Conservation (phyloP, 495 filamentous ascomycete species). For the Talaromyces proteolyticus region DNA sequence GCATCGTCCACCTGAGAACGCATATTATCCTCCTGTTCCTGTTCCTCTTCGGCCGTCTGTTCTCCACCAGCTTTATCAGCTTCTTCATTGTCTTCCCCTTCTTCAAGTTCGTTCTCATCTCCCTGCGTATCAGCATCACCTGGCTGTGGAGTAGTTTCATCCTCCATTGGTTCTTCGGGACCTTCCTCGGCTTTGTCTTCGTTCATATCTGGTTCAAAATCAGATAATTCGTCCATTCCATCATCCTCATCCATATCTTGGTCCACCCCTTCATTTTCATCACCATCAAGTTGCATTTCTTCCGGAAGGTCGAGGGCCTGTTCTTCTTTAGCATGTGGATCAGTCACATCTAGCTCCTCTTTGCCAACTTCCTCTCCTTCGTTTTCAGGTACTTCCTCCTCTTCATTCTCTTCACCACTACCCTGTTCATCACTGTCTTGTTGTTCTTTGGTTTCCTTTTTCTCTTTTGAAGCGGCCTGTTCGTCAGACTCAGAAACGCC, state of each 20-base stretch:
- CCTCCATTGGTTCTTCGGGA: background rate
- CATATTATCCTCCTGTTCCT: slow-evolving; percentile 36
- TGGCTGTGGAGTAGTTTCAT: background rate
- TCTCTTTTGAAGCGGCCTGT: slow-evolving; percentile 53
- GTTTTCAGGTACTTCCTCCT: slow-evolving; percentile 50
- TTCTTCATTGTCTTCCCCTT: slow-evolving; percentile 28
- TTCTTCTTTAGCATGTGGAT: slow-evolving; percentile 69
- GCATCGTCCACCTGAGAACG: slow-evolving; percentile 36
- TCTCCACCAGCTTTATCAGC: slow-evolving; percentile 40
- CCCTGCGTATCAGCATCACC: slow-evolving; percentile 5
- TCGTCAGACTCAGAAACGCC: slow-evolving; percentile 60
- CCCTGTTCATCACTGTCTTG: slow-evolving; percentile 45
- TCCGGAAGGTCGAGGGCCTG: slow-evolving; percentile 60
- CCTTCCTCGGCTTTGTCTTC: slow-evolving; percentile 18
- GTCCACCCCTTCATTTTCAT: slow-evolving; percentile 56
- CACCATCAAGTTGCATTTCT: slow-evolving; percentile 62
- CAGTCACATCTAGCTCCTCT: slow-evolving; percentile 57
- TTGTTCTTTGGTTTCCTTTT: slow-evolving; percentile 44
- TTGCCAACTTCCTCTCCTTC: slow-evolving; percentile 56
- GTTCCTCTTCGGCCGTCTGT: slow-evolving; percentile 44
- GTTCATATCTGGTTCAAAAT: slow-evolving; percentile 55
- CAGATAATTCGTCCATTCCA: slow-evolving; percentile 65
- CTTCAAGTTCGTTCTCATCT: slow-evolving; percentile 20
- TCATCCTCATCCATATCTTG: slow-evolving; percentile 65
- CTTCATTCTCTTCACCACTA: slow-evolving; percentile 48